These are phyloP conservation scores for Eutrema heterophyllum DNA, from an alignment of 345 rosid genomes.

Conservation along the genomic window DNA sequence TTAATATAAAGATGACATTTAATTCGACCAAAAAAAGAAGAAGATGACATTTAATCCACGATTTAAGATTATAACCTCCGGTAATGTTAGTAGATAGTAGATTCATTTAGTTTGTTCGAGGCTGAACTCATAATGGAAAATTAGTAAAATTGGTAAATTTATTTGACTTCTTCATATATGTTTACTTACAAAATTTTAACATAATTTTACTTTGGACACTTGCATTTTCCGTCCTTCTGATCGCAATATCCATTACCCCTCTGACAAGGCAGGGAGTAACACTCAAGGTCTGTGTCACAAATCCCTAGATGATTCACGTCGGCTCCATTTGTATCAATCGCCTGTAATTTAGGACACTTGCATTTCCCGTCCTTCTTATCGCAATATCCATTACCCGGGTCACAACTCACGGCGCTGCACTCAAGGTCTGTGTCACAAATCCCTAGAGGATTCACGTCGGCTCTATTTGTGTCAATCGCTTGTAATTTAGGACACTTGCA, in stretches of 20 bases:
- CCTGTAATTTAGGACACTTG: neutral
- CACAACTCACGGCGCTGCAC: neutral
- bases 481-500: neutral
- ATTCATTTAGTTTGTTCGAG: neutral
- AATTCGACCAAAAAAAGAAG: too few species aligned
- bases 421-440: conserved; percentile 1
- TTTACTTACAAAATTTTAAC: too few species aligned
- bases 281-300: conserved; percentile 4
- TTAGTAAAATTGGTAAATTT: neutral
- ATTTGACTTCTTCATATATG: neutral
- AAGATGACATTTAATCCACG: neutral
- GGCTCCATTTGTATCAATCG: neutral
- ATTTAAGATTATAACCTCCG: neutral
- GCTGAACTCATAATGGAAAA: neutral
- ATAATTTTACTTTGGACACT: neutral
- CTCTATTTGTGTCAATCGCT: neutral
- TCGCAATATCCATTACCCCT: neutral
- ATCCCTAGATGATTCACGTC: neutral
- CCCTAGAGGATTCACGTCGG: neutral
- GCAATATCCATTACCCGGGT: neutral
- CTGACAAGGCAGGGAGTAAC: neutral
- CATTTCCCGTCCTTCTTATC: neutral
- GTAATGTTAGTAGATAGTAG: neutral
- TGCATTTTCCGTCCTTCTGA: neutral
- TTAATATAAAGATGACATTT: too few species aligned